Percentiles rank a stretch among this genome's conserved stretches.
These are phyloP conservation scores for Hymenoscyphus linearis DNA, from an alignment of 2,329 filamentous ascomycete genomes.

Conservation along the genomic window DNA sequence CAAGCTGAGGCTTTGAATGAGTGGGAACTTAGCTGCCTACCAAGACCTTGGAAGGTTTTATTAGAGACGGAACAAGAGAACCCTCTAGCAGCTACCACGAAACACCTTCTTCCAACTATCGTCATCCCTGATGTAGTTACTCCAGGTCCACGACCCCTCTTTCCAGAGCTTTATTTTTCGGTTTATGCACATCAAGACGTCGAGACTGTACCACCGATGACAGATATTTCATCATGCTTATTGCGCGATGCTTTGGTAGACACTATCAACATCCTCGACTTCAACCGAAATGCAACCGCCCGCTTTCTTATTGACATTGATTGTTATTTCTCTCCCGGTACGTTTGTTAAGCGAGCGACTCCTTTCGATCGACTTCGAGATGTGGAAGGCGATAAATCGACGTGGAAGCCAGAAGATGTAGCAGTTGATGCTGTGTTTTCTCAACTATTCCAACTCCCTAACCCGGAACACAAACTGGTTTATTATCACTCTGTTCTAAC, in stretches of 20 bases:
- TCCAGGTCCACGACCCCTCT: constrained; percentile 69
- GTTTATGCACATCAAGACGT: constrained; percentile 85
- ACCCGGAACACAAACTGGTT: constrained; percentile 85
- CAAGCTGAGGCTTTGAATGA: constrained; percentile 67
- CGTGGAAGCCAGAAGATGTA: constrained; percentile 97
- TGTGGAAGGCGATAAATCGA: constrained; percentile 58
- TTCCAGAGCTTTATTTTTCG: constrained; percentile 91
- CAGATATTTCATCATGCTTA: constrained; percentile 72
- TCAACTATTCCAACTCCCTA: constrained; percentile 82
- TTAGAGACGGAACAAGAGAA: constrained; percentile 55
- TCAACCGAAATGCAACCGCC: constrained; percentile 82
- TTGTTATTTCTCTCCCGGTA: constrained; percentile 84
- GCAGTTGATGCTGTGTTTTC: constrained; percentile 97
- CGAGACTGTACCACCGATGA: constrained; percentile 76
- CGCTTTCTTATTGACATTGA: constrained; percentile 91
- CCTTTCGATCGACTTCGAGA: constrained; percentile 84
- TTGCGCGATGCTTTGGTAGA: constrained; percentile 83
- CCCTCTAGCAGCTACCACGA: constrained; percentile 55
- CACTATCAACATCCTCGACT: constrained; percentile 90
- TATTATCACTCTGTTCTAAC: constrained; percentile 96
- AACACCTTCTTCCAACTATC: constrained; percentile 74
- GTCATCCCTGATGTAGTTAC: constrained; percentile 69
- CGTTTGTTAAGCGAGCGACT: constrained; percentile 89
- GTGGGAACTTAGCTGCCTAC: constrained; percentile 69
- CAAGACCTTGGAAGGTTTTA: constrained; percentile 63